Evolutionary conservation across 441 rosid genomes (phyloP), one percentile per base, ranked within the genome.

Genomic region (Pelargonium citronellum): DNA sequence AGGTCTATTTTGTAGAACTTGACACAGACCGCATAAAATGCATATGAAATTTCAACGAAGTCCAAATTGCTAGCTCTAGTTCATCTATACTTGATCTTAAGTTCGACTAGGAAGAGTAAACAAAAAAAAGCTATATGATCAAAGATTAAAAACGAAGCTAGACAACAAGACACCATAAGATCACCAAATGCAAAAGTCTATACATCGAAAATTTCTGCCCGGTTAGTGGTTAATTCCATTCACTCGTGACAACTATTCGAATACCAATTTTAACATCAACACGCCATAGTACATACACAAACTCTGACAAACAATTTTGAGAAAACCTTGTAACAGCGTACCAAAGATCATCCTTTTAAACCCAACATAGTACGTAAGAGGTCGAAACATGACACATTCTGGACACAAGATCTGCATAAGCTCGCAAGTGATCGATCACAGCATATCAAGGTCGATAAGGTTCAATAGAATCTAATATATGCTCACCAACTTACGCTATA

Each of bases 291-390:
- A 24, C 30, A 24, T 24, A 24, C 30, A 24, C 30, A 24, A 24
- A 24, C 30, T 24, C 30, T 24, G 30, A 24, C 30, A 24, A 24
- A 24, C 30, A 24, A 24, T 24, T 24, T 24, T 24, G 30, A 24
- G 30, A 24, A 24, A 24, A 24, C 30, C 30, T 24, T 24, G 30
- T 24, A 24, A 24, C 30, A 24, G 30, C 30, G 30, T 24, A 24
- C 30, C 30, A 24, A 24, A 24, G 30, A 24, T 24, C 30, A 2
- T 24, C 30, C 30, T 24, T 24, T 24, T 24, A 24, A 24, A 24
- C 22, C 64, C 70, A 68, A 77, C 74, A 77, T 73, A 79, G 73
- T 81, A 80, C 86, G 81, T 30, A 72, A 69, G 72, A 41, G 11
- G 77, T 39, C 0, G 51, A 70, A 63, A 70, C 20, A 46, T 20